Evolutionary conservation across 768 basidiomycete genomes (phyloP).

Genomic region (Boletellus emodensis): DNA sequence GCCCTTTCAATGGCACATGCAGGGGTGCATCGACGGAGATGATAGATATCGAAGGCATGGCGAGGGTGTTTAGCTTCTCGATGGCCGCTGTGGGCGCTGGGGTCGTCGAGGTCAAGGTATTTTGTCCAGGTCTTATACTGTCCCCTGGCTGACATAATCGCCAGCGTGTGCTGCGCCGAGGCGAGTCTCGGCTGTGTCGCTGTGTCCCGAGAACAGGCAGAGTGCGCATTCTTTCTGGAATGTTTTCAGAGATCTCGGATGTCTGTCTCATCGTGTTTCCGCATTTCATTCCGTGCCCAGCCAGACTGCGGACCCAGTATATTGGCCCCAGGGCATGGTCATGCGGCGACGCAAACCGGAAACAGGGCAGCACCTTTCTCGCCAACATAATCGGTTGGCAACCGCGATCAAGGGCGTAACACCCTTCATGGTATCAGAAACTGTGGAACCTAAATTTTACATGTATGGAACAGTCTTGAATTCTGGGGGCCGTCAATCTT

Average conservation of each 20-base stretch:
- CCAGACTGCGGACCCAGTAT: not conserved
- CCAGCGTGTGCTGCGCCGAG: not conserved
- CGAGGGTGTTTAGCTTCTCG: not conserved
- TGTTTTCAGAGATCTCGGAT: not conserved
- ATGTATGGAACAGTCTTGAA: not conserved
- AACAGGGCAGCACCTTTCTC: too few species aligned
- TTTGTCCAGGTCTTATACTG: constrained; percentile 6
- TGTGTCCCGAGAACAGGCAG: not conserved
- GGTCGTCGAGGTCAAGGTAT: not conserved
- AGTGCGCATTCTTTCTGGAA: constrained; percentile 14
- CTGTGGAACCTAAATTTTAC: not conserved
- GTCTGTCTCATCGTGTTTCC: constrained; percentile 1
- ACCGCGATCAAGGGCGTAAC: not conserved
- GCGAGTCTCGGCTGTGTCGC: constrained; percentile 17
- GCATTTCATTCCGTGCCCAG: constrained; percentile 8
- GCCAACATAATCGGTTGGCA: too few species aligned
- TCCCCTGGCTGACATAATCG: constrained; percentile 18
- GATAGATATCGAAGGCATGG: constrained; percentile 30
- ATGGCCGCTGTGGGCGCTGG: constrained; percentile 7
- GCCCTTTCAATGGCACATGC: not conserved
- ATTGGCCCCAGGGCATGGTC: too few species aligned
- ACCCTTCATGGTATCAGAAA: constrained; percentile 6
- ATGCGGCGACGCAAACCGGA: too few species aligned
- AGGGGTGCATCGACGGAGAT: constrained; percentile 12
- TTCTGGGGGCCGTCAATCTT: constrained; percentile 1